Conservation (phyloP, 2,329 filamentous ascomycete species). For the Diaporthe longicolla region DNA sequence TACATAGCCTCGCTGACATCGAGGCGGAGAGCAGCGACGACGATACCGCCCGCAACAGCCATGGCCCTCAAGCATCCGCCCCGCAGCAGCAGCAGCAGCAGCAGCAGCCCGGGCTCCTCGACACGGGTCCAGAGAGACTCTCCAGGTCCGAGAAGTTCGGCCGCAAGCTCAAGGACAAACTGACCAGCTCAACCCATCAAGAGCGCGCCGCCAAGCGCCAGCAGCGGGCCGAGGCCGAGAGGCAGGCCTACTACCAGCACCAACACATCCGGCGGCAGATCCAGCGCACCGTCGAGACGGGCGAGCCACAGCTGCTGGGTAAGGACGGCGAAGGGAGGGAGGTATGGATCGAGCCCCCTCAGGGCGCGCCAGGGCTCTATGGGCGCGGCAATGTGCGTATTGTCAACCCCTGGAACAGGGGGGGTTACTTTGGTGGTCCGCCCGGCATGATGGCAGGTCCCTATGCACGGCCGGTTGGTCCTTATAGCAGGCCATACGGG, state of each 20-base stretch:
- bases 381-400: neutral
- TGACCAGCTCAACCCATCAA: slow-evolving; percentile 69
- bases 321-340: slow-evolving; percentile 67
- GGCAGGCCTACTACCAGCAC: slow-evolving; percentile 66
- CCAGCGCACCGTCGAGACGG: slow-evolving; percentile 64
- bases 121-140: slow-evolving; percentile 33
- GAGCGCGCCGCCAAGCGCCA: slow-evolving; percentile 63
- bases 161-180: slow-evolving; percentile 70
- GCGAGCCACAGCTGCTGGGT: slow-evolving; percentile 68
- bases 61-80: slow-evolving; percentile 47
- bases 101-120: slow-evolving; percentile 24
- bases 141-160: slow-evolving; percentile 56
- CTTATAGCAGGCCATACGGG: slow-evolving; percentile 26
- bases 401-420: slow-evolving; percentile 22
- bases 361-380: neutral
- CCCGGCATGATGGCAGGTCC: slow-evolving; percentile 21
- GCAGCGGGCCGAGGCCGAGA: slow-evolving; percentile 64
- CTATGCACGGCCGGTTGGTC: slow-evolving; percentile 23
- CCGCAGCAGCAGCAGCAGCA: neutral
- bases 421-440: slow-evolving; percentile 21
- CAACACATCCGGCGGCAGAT: slow-evolving; percentile 64
- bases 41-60: slow-evolving; percentile 54
- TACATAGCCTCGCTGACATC: slow-evolving; percentile 34
- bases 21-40: slow-evolving; percentile 58
- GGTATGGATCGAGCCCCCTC: slow-evolving; percentile 71